Evolutionary conservation across 805 yeast genomes (phyloP), one percentile per base, ranked within the genome.

Genomic region (Tetrapisispora fleetii): DNA sequence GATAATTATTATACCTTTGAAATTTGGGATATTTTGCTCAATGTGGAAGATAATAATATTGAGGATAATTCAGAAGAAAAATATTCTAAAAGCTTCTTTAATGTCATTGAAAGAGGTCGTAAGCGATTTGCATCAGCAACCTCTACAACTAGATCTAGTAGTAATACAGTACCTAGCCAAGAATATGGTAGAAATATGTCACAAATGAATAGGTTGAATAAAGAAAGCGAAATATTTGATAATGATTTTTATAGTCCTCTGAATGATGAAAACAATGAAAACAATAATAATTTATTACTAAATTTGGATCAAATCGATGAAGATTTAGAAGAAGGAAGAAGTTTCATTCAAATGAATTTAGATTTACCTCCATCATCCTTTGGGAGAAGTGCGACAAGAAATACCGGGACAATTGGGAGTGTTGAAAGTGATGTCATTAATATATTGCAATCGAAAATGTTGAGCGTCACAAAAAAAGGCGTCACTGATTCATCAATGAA

Each of bases 341-440:
- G 53, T 30, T 51, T 50, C 27, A 37, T 60, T 46, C 47, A 53
- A 8, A 48, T 60, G 32, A 57, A 62, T 44, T 50, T 64, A 17
- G 58, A 60, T 11, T 46, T 63, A 33, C 66, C 67, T 1, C 63
- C 68, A 8, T 64, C 68, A 13, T 62, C 67, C 44, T 56, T 60
- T 42, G 67, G 65, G 3, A 50, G 63, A 36, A 44, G 46, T 35
- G 32, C 43, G 2, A 60, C 58, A 8, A 54, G 63, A 32, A 35
- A 45, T n/a, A 55, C 49, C 22, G 41, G 51, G 1, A 55, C 58
- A n/a, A 52, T 44, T 22, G 51, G 50, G 10, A 44, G 48, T 21
- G 45, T 51, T 14, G 62, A 54, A 17, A 49, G 49, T n/a, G 63
- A 58, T 32, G 56, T 57, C 2, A 50, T 60, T 14, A 63, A 60